Percentiles rank a stretch among this genome's conserved stretches.
Evolutionary conservation across 441 rosid species (phyloP).

Genomic region (Iberis amara): DNA sequence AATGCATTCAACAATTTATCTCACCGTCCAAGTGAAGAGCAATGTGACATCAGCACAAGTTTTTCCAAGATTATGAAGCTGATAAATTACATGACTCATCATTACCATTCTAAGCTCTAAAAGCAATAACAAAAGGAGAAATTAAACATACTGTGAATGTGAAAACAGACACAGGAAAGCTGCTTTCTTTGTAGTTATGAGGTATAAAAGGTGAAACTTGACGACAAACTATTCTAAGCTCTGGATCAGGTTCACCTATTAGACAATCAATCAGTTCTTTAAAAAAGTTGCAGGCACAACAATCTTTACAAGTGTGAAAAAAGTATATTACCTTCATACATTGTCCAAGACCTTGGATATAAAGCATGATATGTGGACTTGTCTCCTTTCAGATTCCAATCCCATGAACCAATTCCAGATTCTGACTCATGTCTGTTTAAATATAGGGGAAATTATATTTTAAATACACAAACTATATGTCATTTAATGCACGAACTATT

Average conservation of each 20-base stretch:
- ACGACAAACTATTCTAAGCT: constrained; percentile 71
- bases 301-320: not conserved
- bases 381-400: constrained; percentile 80
- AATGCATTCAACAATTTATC: constrained; percentile 23
- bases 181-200: constrained; percentile 86
- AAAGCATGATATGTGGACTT: constrained; percentile 85
- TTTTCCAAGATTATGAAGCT: constrained; percentile 67
- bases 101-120: constrained; percentile 22
- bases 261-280: not conserved
- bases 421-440: constrained; percentile 44
- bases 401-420: constrained; percentile 82
- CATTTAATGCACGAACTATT: no score
- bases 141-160: constrained; percentile 59
- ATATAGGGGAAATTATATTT: not conserved
- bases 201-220: constrained; percentile 94
- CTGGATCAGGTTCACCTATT: constrained; percentile 92
- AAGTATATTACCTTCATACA: constrained; percentile 66
- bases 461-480: no score
- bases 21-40: constrained; percentile 92
- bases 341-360: constrained; percentile 92
- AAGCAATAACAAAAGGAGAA: not conserved
- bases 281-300: not conserved
- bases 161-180: constrained; percentile 78
- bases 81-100: constrained; percentile 26
- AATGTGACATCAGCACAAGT: constrained; percentile 60